A percentile compares a stretch with the other conserved stretches of the same genome.
Evolutionary conservation across 352 stramenopile genomes (phyloP).

Genomic region (Thraustotheca clavata): DNA sequence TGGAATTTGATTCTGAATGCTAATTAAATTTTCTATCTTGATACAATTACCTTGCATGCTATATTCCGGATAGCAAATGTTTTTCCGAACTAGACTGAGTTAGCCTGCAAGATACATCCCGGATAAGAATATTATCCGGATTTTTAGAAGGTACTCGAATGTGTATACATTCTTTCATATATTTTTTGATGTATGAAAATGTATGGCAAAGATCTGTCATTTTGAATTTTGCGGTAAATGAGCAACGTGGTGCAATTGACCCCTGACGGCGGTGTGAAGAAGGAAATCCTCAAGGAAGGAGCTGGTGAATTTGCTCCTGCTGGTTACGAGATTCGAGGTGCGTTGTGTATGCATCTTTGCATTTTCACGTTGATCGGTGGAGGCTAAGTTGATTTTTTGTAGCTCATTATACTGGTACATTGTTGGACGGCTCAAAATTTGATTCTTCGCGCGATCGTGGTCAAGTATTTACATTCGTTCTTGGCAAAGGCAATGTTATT

Average conservation of each 20-base stretch:
- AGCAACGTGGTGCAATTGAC: conserved; percentile 48
- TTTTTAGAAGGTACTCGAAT: neutral
- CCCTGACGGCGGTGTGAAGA: conserved; percentile 86
- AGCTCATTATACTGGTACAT: conserved; percentile 94
- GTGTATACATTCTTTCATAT: neutral
- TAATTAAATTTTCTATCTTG: neutral
- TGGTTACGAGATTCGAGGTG: conserved; percentile 78
- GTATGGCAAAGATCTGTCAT: neutral
- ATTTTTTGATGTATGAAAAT: neutral
- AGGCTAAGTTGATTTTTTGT: neutral
- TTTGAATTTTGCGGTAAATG: conserved; percentile 16
- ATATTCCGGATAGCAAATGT: too few relatives aligned
- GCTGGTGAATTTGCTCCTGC: conserved; percentile 66
- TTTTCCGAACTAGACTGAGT: neutral
- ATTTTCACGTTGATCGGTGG: neutral
- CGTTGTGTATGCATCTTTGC: too few relatives aligned
- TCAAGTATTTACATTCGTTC: conserved; percentile 47
- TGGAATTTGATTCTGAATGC: neutral
- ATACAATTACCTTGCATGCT: neutral
- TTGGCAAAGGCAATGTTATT: conserved; percentile 85
- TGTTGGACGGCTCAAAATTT: conserved; percentile 93
- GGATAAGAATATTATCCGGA: neutral
- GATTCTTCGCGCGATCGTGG: conserved; percentile 88
- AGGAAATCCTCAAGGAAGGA: conserved; percentile 87
- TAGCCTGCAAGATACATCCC: neutral